phyloP scores from a whole-genome alignment of 768 basidiomycete species.

The Tubosaeta sp. region DNA sequence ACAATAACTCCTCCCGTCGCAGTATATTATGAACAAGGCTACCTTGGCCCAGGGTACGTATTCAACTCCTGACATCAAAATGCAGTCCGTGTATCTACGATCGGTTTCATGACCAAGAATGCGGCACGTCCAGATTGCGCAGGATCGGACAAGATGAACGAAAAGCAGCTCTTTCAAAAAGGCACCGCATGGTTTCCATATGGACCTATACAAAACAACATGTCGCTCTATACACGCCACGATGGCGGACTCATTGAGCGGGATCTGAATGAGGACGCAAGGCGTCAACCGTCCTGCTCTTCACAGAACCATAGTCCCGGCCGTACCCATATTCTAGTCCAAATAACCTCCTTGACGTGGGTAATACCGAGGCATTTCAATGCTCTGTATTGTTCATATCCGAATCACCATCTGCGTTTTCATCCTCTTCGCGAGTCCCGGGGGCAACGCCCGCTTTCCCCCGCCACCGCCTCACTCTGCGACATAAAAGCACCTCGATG shows the following conservation, averaged over 20 bases:
- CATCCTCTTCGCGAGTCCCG: slow-evolving; percentile 1
- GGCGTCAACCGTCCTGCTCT: neutral
- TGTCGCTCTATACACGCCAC: neutral
- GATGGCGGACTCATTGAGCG: neutral
- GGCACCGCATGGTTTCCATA: neutral
- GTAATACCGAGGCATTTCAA: neutral
- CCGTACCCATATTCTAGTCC: neutral
- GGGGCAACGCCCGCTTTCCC: slow-evolving; percentile 27
- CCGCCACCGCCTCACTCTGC: slow-evolving; percentile 48
- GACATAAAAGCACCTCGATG: slow-evolving; percentile 41
- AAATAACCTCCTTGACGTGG: neutral
- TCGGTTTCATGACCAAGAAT: neutral
- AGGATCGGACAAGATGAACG: neutral
- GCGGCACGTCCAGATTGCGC: neutral
- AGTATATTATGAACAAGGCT: neutral
- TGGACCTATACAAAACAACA: neutral
- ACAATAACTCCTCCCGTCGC: neutral
- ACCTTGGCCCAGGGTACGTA: too few relatives aligned
- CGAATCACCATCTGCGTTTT: neutral
- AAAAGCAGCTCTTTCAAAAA: neutral
- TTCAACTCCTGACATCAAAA: too few relatives aligned
- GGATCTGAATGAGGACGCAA: neutral
- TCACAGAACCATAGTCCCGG: neutral
- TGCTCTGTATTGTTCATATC: slow-evolving; percentile 1
- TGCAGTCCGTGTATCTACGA: neutral